Base-by-base conservation (phyloP, 495 filamentous ascomycete genomes). In the Staphylotrichum longicolle region DNA sequence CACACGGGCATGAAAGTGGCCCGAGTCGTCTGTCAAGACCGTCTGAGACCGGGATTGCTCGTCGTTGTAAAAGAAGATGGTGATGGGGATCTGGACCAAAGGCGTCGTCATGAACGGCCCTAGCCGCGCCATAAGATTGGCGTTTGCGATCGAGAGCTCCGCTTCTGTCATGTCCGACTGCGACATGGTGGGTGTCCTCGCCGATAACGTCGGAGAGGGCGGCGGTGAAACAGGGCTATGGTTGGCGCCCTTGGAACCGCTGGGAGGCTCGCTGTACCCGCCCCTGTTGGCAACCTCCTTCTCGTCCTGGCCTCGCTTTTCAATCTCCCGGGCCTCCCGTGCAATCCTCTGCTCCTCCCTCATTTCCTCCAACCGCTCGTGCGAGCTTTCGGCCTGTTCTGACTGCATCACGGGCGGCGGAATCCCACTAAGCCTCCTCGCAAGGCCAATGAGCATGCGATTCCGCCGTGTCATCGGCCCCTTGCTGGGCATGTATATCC, bases 41-140 rank as follows among this genome's bases (percentile, higher is more conserved):
- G 88, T 96, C 32, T 88, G 83, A 11, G 91, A 93, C 64, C 87
- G 86, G 20, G 93, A 94, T 42, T 82, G 75, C 3, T 80, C 69
- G 30, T 93, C 85, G 61, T 96, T 91, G 76, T 91, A 98, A 75
- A 98, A 96, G 76, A 97, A 96, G 1, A 94, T 77, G 2, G 91
- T 97, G 33, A 99, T 86, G 3, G 90, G 85, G 39, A 83, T 77
- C 47, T 86, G 82, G 4, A 84, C 79, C 57, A 93, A 73, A 0
- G 94, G 91, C 33, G 85, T 91, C 1, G 89, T 88, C 73, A 98
- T 77, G 67, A 99, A 99, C 10, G 95, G 94, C 39, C 85, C 87
- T 11, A 98, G 79, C 58, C 94, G 80, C 48, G 90, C 85, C 86
- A 96, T 90, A 10, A 99, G 78, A 68, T 93, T 88, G 3, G 85